phyloP scores from a whole-genome alignment of 179 eudicot species.

The Corrigiola litoralis region DNA sequence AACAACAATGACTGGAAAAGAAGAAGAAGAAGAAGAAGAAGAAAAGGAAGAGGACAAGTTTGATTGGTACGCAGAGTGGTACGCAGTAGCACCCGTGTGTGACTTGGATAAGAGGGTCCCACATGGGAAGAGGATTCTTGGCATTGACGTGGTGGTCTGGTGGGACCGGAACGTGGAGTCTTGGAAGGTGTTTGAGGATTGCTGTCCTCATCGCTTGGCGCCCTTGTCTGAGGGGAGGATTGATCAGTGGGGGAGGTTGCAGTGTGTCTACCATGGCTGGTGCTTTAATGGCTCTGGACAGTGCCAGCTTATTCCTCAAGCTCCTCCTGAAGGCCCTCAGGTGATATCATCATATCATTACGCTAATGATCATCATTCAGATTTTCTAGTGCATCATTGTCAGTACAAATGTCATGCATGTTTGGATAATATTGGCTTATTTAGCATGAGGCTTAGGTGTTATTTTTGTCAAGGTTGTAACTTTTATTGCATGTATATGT shows the following conservation, averaged over 20 bases:
- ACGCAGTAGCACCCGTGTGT: constrained; percentile 56
- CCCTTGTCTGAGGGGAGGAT: constrained; percentile 81
- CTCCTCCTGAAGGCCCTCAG: constrained; percentile 71
- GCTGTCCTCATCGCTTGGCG: constrained; percentile 75
- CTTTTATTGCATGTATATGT: neutral
- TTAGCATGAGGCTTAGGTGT: neutral
- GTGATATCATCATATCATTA: constrained; percentile 20
- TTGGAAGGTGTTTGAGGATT: constrained; percentile 82
- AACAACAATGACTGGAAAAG: neutral
- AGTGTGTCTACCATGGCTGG: constrained; percentile 93
- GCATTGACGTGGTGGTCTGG: constrained; percentile 73
- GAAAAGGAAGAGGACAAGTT: constrained; percentile 30
- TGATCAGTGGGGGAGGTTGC: constrained; percentile 74
- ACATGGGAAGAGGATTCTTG: constrained; percentile 55
- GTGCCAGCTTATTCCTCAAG: constrained; percentile 76
- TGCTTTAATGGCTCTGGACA: constrained; percentile 72
- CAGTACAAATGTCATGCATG: too few relatives aligned
- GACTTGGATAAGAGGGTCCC: constrained; percentile 79
- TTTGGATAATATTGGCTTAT: too few relatives aligned
- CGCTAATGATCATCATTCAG: too few relatives aligned
- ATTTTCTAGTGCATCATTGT: too few relatives aligned
- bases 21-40: neutral
- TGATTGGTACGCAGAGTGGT: constrained; percentile 80
- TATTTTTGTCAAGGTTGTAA: neutral
- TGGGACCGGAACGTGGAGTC: constrained; percentile 57